Percentiles rank a stretch among this genome's conserved stretches.
Conservation (phyloP, 257 asterid genomes). For the Forsythia suspensa region DNA sequence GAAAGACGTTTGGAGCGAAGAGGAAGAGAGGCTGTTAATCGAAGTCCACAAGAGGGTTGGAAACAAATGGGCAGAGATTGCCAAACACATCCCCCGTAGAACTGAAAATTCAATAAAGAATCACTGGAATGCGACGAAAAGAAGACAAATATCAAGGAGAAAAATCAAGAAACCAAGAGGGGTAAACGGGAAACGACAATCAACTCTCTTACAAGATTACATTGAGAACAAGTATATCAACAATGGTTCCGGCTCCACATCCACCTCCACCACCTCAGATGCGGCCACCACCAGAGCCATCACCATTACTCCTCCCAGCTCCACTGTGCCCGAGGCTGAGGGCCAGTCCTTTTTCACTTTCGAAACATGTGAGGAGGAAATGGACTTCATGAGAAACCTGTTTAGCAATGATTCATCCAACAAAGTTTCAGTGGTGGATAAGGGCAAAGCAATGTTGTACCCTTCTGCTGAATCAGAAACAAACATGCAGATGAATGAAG, state of each 20-base stretch:
- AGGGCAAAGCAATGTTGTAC: neutral
- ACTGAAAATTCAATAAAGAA: constrained; percentile 81
- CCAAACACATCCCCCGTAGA: constrained; percentile 62
- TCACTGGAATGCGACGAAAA: constrained; percentile 80
- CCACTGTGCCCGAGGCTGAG: constrained; percentile 11
- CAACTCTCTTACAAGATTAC: constrained; percentile 59
- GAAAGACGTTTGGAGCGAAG: constrained; percentile 75
- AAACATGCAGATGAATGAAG: constrained; percentile 10
- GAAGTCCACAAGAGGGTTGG: constrained; percentile 56
- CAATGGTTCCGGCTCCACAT: neutral
- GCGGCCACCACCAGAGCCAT: neutral
- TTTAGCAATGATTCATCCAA: constrained; percentile 25
- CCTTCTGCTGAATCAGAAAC: neutral
- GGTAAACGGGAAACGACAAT: constrained; percentile 22
- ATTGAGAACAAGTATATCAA: constrained; percentile 30
- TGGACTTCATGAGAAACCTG: constrained; percentile 48
- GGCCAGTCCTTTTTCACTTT: constrained; percentile 36
- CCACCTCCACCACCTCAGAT: constrained; percentile 4
- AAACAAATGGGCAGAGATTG: constrained; percentile 77
- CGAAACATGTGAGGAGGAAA: constrained; percentile 50
- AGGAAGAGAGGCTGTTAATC: constrained; percentile 56
- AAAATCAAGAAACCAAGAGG: constrained; percentile 35
- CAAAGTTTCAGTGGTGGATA: neutral
- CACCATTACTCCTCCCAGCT: constrained; percentile 5
- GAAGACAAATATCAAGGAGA: constrained; percentile 51